Percentiles rank a stretch among this genome's conserved stretches.
These are phyloP conservation scores for Metarhizium guizhouense DNA, from an alignment of 2,329 filamentous ascomycete genomes.

Conservation along the genomic window DNA sequence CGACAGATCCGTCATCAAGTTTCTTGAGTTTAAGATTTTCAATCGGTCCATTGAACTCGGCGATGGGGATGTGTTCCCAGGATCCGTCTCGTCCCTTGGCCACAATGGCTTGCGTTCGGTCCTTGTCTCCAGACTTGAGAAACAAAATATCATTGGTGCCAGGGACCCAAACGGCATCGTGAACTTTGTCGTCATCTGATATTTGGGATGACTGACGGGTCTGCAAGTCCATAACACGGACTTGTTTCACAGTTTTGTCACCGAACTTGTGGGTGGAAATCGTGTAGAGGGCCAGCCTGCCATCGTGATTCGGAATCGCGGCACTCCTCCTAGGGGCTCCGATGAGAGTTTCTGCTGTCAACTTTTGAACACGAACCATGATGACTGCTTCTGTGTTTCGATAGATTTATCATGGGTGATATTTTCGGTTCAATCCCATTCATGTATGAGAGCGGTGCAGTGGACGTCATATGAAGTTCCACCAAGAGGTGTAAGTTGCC, in stretches of 20 bases:
- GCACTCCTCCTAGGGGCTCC: conserved; percentile 19
- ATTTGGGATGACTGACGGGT: conserved; percentile 14
- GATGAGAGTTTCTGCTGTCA: conserved; percentile 25
- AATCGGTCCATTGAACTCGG: conserved; percentile 23
- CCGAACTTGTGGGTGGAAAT: conserved; percentile 27
- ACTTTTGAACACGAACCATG: conserved; percentile 14
- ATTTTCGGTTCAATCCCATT: too few relatives aligned
- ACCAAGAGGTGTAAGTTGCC: too few relatives aligned
- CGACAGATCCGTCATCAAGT: conserved; percentile 24
- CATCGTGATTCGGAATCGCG: conserved; percentile 31
- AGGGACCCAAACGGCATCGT: conserved; percentile 17
- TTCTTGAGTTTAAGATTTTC: conserved; percentile 22
- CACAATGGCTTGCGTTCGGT: conserved; percentile 22
- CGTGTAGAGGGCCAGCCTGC: conserved; percentile 31
- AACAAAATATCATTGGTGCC: conserved; percentile 10
- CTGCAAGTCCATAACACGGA: conserved; percentile 24
- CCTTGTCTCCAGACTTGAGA: conserved; percentile 15
- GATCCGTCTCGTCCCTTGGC: conserved; percentile 13
- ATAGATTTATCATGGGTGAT: too few relatives aligned
- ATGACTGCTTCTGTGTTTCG: too few relatives aligned
- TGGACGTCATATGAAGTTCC: too few relatives aligned
- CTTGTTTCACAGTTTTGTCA: conserved; percentile 20
- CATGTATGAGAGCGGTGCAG: too few relatives aligned
- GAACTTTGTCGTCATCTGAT: too few relatives aligned
- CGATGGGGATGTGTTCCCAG: conserved; percentile 16